Percentiles rank a stretch among this genome's conserved stretches.
These are phyloP conservation scores for Alternaria consortialis DNA, from an alignment of 2,329 filamentous ascomycete species.

Conservation along the genomic window DNA sequence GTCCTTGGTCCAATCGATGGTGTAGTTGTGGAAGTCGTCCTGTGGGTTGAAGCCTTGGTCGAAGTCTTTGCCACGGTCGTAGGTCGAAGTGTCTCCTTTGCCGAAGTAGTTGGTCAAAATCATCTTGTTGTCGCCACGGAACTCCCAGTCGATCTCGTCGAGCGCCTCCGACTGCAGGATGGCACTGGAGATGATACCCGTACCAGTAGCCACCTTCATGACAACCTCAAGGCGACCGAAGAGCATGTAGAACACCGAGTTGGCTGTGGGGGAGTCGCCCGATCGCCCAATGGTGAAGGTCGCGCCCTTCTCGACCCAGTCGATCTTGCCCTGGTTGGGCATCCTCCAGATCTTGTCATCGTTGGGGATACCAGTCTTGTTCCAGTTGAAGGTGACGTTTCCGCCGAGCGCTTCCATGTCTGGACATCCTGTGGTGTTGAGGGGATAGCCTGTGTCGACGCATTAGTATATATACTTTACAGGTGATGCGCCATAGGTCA, in stretches of 20 bases:
- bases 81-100: conserved; percentile 63
- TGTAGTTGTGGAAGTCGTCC: conserved; percentile 53
- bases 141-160: conserved; percentile 65
- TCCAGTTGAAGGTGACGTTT: conserved; percentile 61
- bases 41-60: conserved; percentile 41
- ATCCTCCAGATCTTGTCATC: conserved; percentile 65
- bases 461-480: neutral
- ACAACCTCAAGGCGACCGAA: conserved; percentile 62
- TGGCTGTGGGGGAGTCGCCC: conserved; percentile 79
- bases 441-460: conserved; percentile 68
- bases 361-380: conserved; percentile 58
- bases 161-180: conserved; percentile 62
- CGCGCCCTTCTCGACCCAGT: conserved; percentile 71
- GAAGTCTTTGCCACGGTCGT: conserved; percentile 56
- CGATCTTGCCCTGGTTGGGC: conserved; percentile 71
- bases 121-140: conserved; percentile 50
- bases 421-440: conserved; percentile 72
- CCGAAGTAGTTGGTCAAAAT: conserved; percentile 64
- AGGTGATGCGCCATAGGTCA: neutral
- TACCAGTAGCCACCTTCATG: conserved; percentile 58
- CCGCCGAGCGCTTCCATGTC: conserved; percentile 75
- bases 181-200: conserved; percentile 60
- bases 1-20: conserved; percentile 72
- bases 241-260: conserved; percentile 66
- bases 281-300: conserved; percentile 75